These are phyloP conservation scores for Populus pruinosa DNA, from an alignment of 345 rosid genomes.

Conservation along the genomic window DNA sequence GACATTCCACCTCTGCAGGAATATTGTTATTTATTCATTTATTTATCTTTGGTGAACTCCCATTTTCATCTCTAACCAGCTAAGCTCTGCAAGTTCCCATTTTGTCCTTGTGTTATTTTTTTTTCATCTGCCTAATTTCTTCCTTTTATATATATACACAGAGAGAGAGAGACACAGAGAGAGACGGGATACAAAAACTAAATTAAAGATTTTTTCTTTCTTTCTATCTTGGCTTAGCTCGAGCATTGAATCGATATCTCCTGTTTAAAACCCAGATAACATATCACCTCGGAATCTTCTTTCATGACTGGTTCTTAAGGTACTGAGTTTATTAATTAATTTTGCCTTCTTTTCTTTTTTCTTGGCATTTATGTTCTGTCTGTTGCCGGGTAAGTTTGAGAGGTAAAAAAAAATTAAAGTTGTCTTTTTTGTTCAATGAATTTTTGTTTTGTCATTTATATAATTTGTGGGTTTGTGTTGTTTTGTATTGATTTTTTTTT, in stretches of 20 bases:
- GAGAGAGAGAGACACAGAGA: no score
- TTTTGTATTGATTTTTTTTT: neutral
- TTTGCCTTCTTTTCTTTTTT: neutral
- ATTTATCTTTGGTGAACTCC: neutral
- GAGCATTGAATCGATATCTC: constrained; percentile 8
- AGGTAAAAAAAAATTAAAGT: neutral
- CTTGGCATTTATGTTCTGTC: neutral
- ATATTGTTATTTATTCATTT: neutral
- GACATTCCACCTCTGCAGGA: constrained; percentile 15
- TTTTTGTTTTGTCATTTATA: neutral
- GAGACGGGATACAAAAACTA: neutral
- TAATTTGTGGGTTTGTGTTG: constrained; percentile 9
- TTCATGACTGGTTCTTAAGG: constrained; percentile 29
- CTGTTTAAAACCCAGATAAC: constrained; percentile 16
- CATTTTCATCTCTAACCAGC: neutral
- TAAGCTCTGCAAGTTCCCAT: neutral
- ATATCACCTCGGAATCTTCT: constrained; percentile 6
- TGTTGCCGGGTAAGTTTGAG: constrained; percentile 3
- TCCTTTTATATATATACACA: neutral
- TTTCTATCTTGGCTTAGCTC: neutral
- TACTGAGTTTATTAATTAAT: constrained; percentile 3
- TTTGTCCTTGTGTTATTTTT: neutral
- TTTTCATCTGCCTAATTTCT: neutral
- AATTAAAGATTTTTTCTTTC: neutral
- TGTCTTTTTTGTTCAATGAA: neutral